Base-by-base conservation (phyloP, 768 basidiomycete genomes). In the Lenzites betulinus region DNA sequence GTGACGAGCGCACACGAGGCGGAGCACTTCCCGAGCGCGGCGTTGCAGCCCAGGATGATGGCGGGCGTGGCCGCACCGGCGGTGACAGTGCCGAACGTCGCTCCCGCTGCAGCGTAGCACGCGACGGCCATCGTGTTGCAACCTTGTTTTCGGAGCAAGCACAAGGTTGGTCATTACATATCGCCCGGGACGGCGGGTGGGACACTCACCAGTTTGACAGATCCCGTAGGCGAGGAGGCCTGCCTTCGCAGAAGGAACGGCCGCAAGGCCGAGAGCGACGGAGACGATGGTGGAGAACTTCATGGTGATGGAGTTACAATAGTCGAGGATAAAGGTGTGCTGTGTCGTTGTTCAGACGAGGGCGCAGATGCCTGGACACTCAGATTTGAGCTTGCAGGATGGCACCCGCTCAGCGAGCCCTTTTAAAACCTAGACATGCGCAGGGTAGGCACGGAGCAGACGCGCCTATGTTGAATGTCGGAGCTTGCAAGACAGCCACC, bases 51-150 rank as follows among this genome's bases (percentile, higher is more conserved):
- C 2, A 81, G 16, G 51, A 78, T 70, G 2, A 67, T 74, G 1
- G 77, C 67, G 1, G 80, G 79, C 1, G 76, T 73, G 1, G 68
- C 68, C 0, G 72, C 49, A 8, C 74, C 74, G 1, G 77, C 78
- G 9, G 76, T 54, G 42, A 79, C 65, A 5, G 78, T 79, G 7
- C 80, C 81, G 58, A 81, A 81, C 0, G 73, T 75, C 22, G n/a
- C 28, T 1, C 60, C 60, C 4, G 54, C 60, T 8, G 46, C 60
- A n/a, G 49, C 47, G 41, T 61, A 61, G 41, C 60, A 61, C 8
- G 54, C 54, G 22, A 51, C 44, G n/a, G 39, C 59, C 16, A 60
- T 2, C 7, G 51, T 7, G 48, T 55, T 61, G 41, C 53, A 61
- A 16, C 59, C 59, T 61, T n/a, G n/a, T n/a, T n/a, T n/a, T n/a